A percentile compares a stretch with the other conserved stretches of the same genome.
These are phyloP conservation scores for Claviceps quebecensis DNA, from an alignment of 2,329 filamentous ascomycete species.

Conservation along the genomic window DNA sequence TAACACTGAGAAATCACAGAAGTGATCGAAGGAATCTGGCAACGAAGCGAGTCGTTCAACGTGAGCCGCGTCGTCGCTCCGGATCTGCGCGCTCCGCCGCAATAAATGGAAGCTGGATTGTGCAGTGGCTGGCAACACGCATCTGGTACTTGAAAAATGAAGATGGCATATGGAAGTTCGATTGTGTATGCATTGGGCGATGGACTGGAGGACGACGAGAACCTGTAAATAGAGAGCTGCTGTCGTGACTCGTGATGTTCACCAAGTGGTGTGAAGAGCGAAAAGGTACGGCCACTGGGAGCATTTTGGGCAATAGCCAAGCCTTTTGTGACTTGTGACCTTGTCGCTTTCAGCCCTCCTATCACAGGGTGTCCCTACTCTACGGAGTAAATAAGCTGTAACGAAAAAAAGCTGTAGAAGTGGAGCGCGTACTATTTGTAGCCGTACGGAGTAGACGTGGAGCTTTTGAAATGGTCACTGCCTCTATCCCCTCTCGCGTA, in stretches of 20 bases:
- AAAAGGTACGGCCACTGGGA: neutral
- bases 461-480: too few relatives aligned
- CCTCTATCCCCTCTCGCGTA: too few relatives aligned
- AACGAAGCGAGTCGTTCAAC: conserved; percentile 15
- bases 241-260: conserved; percentile 1
- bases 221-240: neutral
- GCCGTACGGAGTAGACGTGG: too few relatives aligned
- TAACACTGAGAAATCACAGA: neutral
- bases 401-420: too few relatives aligned
- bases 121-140: conserved; percentile 36
- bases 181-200: conserved; percentile 43
- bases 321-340: too few relatives aligned
- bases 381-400: too few relatives aligned
- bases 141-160: conserved; percentile 44
- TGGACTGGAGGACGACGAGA: conserved; percentile 5
- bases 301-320: too few relatives aligned
- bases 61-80: conserved; percentile 43
- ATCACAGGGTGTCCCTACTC: too few relatives aligned
- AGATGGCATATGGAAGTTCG: conserved; percentile 27
- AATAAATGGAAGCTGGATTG: conserved; percentile 33
- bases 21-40: conserved; percentile 1
- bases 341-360: too few relatives aligned
- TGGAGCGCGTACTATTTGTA: too few relatives aligned
- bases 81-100: conserved; percentile 42
- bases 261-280: conserved; percentile 7